These are phyloP conservation scores for Xylaria venustula DNA, from an alignment of 495 filamentous ascomycete species.

Conservation along the genomic window DNA sequence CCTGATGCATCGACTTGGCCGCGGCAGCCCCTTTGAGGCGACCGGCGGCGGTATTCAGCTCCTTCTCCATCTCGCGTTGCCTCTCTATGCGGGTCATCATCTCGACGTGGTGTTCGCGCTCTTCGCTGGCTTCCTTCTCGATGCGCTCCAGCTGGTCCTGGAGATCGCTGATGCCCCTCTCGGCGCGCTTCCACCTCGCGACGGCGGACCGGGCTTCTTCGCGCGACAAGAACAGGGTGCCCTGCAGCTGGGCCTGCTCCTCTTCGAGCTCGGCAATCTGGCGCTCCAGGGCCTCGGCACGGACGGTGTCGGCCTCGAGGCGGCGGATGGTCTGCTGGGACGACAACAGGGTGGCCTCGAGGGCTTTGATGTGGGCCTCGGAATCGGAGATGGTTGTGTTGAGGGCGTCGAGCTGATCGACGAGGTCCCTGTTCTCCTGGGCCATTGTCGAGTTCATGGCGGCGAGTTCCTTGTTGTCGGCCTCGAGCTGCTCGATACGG, in stretches of 20 bases:
- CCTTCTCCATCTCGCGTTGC: constrained; percentile 68
- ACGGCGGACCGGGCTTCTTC: constrained; percentile 73
- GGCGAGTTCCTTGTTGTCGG: constrained; percentile 73
- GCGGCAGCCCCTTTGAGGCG: constrained; percentile 77
- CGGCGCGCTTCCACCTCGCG: constrained; percentile 79
- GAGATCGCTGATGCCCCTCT: constrained; percentile 67
- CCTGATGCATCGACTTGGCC: constrained; percentile 56
- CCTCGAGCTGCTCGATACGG: constrained; percentile 73
- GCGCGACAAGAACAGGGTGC: constrained; percentile 59
- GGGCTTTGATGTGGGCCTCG: constrained; percentile 67
- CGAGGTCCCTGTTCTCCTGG: constrained; percentile 74
- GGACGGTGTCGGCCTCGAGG: constrained; percentile 66
- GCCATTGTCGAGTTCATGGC: constrained; percentile 67
- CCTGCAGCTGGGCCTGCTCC: constrained; percentile 72
- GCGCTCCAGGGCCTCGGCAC: constrained; percentile 73
- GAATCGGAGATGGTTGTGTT: constrained; percentile 73
- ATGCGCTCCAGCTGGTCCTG: constrained; percentile 88
- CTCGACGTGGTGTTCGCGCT: constrained; percentile 79
- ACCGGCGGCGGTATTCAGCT: constrained; percentile 72
- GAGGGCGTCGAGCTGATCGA: constrained; percentile 77
- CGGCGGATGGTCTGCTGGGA: constrained; percentile 73
- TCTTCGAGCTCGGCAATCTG: constrained; percentile 75
- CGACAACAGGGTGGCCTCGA: constrained; percentile 70
- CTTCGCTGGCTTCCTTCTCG: constrained; percentile 78
- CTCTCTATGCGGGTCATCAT: constrained; percentile 77